phyloP scores from a whole-genome alignment of 2,329 filamentous ascomycete genomes.

The Myriosclerotinia duriaeana region DNA sequence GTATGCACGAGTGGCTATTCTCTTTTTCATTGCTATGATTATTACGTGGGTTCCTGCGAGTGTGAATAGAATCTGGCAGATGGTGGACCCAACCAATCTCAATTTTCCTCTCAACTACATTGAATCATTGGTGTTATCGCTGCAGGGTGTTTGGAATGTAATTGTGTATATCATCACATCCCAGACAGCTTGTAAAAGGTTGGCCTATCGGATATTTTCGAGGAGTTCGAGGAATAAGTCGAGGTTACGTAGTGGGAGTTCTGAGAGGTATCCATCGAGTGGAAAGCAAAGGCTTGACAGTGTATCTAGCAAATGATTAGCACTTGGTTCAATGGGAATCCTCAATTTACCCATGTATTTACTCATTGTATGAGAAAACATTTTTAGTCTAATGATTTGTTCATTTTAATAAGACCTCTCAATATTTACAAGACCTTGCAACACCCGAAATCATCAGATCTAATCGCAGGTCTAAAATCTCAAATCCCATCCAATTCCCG shows the following conservation, averaged over 20 bases:
- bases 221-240: slow-evolving; percentile 16
- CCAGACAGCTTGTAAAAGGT: slow-evolving; percentile 46
- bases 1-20: slow-evolving; percentile 65
- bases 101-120: slow-evolving; percentile 26
- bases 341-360: neutral
- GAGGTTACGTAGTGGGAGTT: slow-evolving; percentile 13
- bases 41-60: slow-evolving; percentile 57
- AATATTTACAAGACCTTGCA: slow-evolving; percentile 17
- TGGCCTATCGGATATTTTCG: slow-evolving; percentile 5
- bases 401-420: neutral
- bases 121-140: slow-evolving; percentile 22
- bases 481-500: slow-evolving; percentile 76
- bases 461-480: slow-evolving; percentile 50
- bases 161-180: slow-evolving; percentile 72
- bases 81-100: slow-evolving; percentile 12
- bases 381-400: neutral
- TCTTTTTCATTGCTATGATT: slow-evolving; percentile 68
- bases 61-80: slow-evolving; percentile 24
- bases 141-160: slow-evolving; percentile 81
- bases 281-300: slow-evolving; percentile 25
- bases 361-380: neutral
- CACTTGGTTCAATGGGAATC: neutral
- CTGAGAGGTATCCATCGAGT: slow-evolving; percentile 15
- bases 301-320: slow-evolving; percentile 20
- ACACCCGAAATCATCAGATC: neutral